Evolutionary conservation across 1,284 basidiomycete species (phyloP), one percentile per base, ranked within the genome.

Genomic region (Marasmius fiardii): DNA sequence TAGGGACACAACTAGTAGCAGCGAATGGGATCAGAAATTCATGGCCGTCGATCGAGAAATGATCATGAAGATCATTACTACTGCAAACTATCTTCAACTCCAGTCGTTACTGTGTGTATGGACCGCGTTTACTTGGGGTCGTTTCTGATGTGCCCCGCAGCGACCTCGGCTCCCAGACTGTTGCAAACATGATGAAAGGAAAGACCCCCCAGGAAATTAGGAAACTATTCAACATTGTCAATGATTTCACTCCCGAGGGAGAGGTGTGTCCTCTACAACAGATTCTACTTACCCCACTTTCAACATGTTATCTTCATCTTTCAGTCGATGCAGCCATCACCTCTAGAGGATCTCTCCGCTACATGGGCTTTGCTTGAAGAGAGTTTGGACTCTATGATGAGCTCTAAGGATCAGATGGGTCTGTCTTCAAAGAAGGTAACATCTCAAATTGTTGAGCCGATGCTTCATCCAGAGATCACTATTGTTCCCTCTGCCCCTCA

Each of bases 161-260:
- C 63, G 97, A 99, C 69, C 94, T 99, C 58, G 97, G 97, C 1
- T 99, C 97, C 86, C 98, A 99, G 83, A 99, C 96, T 14, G 97
- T 99, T 8, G 97, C 97, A 26, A 98, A 99, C 82, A 99, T 99
- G 97, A 97, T 97, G 80, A 97, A 97, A 78, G 95, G 95, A 43
- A 97, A 97, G 82, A 93, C 93, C 6, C 93, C 94, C 16, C 92
- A 95, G 70, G 95, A 97, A 75, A 96, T 96, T 66, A 90, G 94
- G 60, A 95, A 96, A 70, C 82, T 96, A 47, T 96, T 97, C 83
- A 97, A 98, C 82, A 95, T 96, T 61, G 90, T 93, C 56, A 97
- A 98, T 72, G 97, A 99, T 75, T 99, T 99, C 69, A 98, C 96
- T 2, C 95, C 96, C 31, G 97, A 99, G 71, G 97, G 99, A 73